Base-by-base conservation (phyloP, 2,329 filamentous ascomycete genomes). In the Sporothrix luriei region DNA sequence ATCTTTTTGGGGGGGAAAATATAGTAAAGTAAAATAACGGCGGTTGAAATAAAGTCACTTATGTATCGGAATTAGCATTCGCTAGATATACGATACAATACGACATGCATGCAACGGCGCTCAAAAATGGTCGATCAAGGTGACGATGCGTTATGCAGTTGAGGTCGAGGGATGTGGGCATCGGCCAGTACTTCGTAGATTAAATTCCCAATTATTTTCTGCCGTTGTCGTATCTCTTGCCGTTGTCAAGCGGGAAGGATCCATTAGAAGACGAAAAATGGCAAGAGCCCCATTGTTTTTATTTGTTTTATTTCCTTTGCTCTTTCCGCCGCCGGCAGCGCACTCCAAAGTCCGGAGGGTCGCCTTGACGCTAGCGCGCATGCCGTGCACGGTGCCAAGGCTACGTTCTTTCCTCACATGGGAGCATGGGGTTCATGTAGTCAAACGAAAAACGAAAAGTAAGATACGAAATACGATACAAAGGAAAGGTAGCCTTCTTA, bases 121-220 rank as follows among this genome's bases (percentile, higher is more conserved):
- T 26, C 11, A 43, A 40, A 40, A 59, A 40, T 61, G 33, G 16
- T 26, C 29, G 40, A 13, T 48, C n/a, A 24, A 16, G 26, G 24
- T n/a, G 21, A 14, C 46, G 13, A 9, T 46, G 57, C 21, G 24
- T 49, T 14, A 14, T 14, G 24, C 57, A 43, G 40, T 7, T 62
- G 16, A 21, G 24, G 24, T 49, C 61, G 26, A 64, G 26, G 43
- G 43, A 48, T 33, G 49, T 43, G 62, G 62, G 62, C 62, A 66
- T 66, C 48, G 62, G 48, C 46, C 62, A 66, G 62, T 66, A 66
- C 46, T 66, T 66, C 62, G 62, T n/a, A 66, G 48, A 51, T 52
- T 51, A 40, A 51, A 49, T 40, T 43, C 62, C 11, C n/a, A 51
- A 52, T 52, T 52, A 51, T 26, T 66, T 66, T 66, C 38, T 24